These are phyloP conservation scores for Boletus huronensis DNA, from an alignment of 768 basidiomycete genomes.

Conservation along the genomic window DNA sequence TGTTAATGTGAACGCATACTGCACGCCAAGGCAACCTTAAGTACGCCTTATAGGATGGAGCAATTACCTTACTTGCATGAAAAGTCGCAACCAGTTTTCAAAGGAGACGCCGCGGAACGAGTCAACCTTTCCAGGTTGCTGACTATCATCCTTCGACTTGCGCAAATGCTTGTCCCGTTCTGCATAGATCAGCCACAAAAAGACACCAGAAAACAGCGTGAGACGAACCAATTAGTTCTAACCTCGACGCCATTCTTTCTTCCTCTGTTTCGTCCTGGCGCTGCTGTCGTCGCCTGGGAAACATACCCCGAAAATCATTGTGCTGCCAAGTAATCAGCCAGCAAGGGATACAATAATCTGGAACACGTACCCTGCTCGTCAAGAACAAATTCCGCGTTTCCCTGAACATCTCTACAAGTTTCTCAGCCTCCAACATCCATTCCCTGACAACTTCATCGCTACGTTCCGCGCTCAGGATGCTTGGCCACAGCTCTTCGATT, in stretches of 20 bases:
- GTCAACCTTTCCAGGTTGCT: conserved; percentile 45
- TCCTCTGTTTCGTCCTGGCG: conserved; percentile 14
- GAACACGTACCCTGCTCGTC: conserved; percentile 62
- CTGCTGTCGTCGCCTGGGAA: conserved; percentile 14
- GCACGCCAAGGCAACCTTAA: conserved; percentile 2
- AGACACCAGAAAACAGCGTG: neutral
- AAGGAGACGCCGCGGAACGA: conserved; percentile 79
- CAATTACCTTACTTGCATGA: conserved; percentile 64
- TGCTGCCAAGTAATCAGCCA: conserved; percentile 11
- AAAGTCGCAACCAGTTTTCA: conserved; percentile 79
- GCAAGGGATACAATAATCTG: conserved; percentile 4
- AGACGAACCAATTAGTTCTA: conserved; percentile 56
- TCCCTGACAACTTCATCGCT: conserved; percentile 54
- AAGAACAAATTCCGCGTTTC: conserved; percentile 83
- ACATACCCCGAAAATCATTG: conserved; percentile 21
- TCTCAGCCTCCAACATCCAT: conserved; percentile 83
- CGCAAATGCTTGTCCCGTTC: conserved; percentile 37
- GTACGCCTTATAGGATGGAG: neutral
- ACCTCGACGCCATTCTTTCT: conserved; percentile 53
- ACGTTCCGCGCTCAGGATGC: conserved; percentile 41
- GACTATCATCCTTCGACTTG: conserved; percentile 43
- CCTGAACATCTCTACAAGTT: conserved; percentile 83
- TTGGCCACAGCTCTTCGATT: conserved; percentile 60
- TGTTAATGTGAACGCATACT: conserved; percentile 77
- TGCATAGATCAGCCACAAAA: neutral